Conservation (phyloP, 148 eudicot species). For the Fagopyrum esculentum region DNA sequence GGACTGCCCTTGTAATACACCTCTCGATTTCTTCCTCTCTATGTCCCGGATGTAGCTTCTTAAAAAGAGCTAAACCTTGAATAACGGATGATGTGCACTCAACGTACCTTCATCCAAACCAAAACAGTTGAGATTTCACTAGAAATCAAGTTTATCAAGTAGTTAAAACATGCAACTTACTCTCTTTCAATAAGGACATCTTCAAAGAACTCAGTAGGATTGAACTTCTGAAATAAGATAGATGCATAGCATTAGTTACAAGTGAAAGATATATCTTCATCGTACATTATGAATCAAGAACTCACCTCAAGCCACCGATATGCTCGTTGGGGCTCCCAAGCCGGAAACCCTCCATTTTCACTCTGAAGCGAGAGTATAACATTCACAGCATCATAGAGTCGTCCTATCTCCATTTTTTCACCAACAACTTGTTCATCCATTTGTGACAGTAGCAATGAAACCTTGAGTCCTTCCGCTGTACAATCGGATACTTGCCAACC, state of each 20-base stretch:
- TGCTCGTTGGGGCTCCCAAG: slow-evolving; percentile 48
- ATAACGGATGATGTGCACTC: slow-evolving; percentile 44
- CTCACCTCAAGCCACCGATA: slow-evolving; percentile 45
- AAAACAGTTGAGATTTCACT: too few species aligned
- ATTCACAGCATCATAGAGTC: slow-evolving; percentile 51
- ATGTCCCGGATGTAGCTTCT: slow-evolving; percentile 32
- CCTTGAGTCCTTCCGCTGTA: not conserved
- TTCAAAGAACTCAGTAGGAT: slow-evolving; percentile 54
- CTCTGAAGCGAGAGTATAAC: slow-evolving; percentile 56
- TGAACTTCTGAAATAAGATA: slow-evolving; percentile 37
- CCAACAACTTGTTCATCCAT: slow-evolving; percentile 39
- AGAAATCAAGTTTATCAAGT: not conserved
- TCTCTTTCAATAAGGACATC: slow-evolving; percentile 53
- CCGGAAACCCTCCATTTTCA: slow-evolving; percentile 41
- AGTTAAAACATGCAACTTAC: slow-evolving; percentile 20
- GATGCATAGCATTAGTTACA: not conserved
- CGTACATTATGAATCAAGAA: not conserved
- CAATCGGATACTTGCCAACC: too few species aligned
- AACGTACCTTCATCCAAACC: slow-evolving; percentile 23
- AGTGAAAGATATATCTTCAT: not conserved
- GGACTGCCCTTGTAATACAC: slow-evolving; percentile 30
- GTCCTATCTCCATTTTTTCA: slow-evolving; percentile 29
- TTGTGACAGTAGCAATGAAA: slow-evolving; percentile 36
- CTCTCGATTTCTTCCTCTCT: slow-evolving; percentile 32
- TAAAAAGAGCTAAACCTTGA: slow-evolving; percentile 33